Evolutionary conservation across 768 basidiomycete genomes (phyloP).

Genomic region (Lactarius trivialis): DNA sequence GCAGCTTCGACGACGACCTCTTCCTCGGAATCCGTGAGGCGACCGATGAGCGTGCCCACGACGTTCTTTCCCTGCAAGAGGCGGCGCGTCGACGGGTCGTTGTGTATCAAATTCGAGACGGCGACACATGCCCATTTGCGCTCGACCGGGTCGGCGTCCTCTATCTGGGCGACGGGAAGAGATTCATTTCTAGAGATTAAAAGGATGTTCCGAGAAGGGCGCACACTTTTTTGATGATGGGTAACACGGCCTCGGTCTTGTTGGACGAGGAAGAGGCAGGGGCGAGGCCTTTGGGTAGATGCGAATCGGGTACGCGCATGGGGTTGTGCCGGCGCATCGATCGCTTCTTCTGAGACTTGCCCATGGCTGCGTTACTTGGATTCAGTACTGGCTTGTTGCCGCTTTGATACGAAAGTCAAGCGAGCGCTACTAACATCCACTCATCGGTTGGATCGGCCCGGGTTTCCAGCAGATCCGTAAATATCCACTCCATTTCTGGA

Average conservation of each 20-base stretch:
- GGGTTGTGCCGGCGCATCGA: slow-evolving; percentile 87
- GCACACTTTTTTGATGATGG: slow-evolving; percentile 83
- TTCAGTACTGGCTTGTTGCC: background rate
- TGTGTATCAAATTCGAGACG: slow-evolving; percentile 91
- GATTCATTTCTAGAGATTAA: background rate
- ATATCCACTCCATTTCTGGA: too few species aligned
- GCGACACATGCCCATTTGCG: slow-evolving; percentile 96
- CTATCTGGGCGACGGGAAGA: slow-evolving; percentile 45
- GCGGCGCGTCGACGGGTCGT: slow-evolving; percentile 86
- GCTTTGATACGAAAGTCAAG: background rate
- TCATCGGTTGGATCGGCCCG: too few species aligned
- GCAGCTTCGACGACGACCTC: slow-evolving; percentile 87
- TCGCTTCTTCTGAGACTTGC: slow-evolving; percentile 88
- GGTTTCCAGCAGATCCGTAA: too few species aligned
- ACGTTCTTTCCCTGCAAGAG: slow-evolving; percentile 88
- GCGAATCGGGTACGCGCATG: slow-evolving; percentile 87
- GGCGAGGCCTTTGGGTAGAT: slow-evolving; percentile 76
- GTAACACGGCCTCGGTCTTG: slow-evolving; percentile 74
- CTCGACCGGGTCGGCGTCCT: slow-evolving; percentile 67
- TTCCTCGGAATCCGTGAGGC: slow-evolving; percentile 85
- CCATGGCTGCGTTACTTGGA: slow-evolving; percentile 45
- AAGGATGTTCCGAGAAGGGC: background rate
- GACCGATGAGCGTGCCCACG: slow-evolving; percentile 76
- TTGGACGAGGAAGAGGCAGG: slow-evolving; percentile 66
- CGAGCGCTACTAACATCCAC: background rate